These are phyloP conservation scores for Magnaporthiopsis poae DNA, from an alignment of 2,329 filamentous ascomycete genomes.

Conservation along the genomic window DNA sequence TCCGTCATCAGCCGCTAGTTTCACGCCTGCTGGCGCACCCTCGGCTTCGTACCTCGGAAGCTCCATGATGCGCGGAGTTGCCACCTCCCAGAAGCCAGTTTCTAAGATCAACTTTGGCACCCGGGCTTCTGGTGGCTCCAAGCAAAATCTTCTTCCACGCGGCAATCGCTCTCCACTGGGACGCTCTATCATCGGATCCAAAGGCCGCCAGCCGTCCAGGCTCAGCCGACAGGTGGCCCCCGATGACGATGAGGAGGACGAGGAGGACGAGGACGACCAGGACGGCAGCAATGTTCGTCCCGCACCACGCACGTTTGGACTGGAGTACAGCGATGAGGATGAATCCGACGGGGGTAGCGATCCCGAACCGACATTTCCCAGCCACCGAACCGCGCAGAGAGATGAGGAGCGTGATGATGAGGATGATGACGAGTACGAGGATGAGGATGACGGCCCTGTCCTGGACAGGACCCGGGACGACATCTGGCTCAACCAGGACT, in stretches of 20 bases:
- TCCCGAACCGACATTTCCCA: background rate
- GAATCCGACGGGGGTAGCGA: conserved; percentile 16
- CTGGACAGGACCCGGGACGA: conserved; percentile 32
- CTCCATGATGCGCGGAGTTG: conserved; percentile 36
- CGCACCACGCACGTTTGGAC: conserved; percentile 21
- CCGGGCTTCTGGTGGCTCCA: conserved; percentile 20
- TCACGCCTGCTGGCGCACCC: conserved; percentile 47
- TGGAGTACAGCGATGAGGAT: conserved; percentile 27
- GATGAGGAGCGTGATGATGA: conserved; percentile 29
- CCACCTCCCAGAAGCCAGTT: conserved; percentile 10
- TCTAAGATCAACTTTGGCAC: conserved; percentile 23
- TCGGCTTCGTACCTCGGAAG: conserved; percentile 45
- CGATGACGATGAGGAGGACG: conserved; percentile 27
- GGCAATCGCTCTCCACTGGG: conserved; percentile 35
- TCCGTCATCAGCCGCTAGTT: conserved; percentile 42
- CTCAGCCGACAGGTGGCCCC: conserved; percentile 36
- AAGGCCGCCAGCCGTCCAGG: conserved; percentile 34
- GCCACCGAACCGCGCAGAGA: conserved; percentile 18
- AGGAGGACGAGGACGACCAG: conserved; percentile 27
- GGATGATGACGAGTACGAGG: conserved; percentile 28
- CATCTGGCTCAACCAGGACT: conserved; percentile 40
- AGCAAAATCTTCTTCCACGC: conserved; percentile 30
- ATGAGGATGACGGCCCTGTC: conserved; percentile 23
- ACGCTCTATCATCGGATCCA: conserved; percentile 31
- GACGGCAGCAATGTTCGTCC: conserved; percentile 21